phyloP scores from a whole-genome alignment of 768 basidiomycete genomes.

The Boletus sp. region DNA sequence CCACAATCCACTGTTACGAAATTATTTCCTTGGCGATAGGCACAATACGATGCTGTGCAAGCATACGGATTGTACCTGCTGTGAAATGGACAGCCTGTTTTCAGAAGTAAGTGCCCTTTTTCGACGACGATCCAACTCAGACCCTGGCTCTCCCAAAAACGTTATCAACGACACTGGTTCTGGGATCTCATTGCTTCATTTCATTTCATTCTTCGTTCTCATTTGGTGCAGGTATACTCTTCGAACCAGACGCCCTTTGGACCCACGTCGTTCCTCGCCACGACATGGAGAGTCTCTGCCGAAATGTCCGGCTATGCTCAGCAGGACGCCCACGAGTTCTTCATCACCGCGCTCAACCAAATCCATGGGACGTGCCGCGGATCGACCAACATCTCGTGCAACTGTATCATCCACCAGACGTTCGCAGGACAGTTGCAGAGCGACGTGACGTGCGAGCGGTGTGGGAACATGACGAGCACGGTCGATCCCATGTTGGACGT shows the following conservation, averaged over 20 bases:
- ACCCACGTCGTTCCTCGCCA: conserved; percentile 78
- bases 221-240: conserved; percentile 48
- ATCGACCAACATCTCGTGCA: conserved; percentile 75
- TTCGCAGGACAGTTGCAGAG: conserved; percentile 87
- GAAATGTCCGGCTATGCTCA: conserved; percentile 92
- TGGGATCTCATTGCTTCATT: background rate
- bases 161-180: too few species aligned
- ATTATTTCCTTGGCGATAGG: conserved; percentile 87
- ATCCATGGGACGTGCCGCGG: conserved; percentile 79
- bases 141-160: too few species aligned
- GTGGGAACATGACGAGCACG: conserved; percentile 73
- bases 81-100: conserved; percentile 90
- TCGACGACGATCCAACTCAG: background rate
- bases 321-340: conserved; percentile 91
- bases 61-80: conserved; percentile 75
- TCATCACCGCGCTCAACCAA: conserved; percentile 81
- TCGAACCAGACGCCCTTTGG: conserved; percentile 65
- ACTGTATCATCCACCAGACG: conserved; percentile 88
- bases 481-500: conserved; percentile 90
- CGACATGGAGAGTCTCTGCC: conserved; percentile 75
- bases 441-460: conserved; percentile 86
- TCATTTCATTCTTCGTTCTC: background rate
- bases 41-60: conserved; percentile 78
- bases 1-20: conserved; percentile 85
- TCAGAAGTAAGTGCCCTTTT: conserved; percentile 50